phyloP scores from a whole-genome alignment of 805 yeast species.

The Osmozyma mogii region DNA sequence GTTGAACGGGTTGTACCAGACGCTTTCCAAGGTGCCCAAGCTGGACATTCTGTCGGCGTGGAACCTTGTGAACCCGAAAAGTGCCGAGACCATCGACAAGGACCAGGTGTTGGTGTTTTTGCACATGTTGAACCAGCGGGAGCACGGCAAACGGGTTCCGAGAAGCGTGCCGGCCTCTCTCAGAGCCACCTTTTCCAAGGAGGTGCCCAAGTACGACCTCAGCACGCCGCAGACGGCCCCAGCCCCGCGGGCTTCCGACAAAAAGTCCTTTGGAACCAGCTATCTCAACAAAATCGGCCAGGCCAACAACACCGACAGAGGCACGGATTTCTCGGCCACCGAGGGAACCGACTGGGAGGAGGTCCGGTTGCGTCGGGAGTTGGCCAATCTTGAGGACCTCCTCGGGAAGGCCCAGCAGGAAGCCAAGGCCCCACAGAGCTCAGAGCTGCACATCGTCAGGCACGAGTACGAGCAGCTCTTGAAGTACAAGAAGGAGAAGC shows the following conservation, averaged over 20 bases:
- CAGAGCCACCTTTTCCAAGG: slow-evolving; percentile 86
- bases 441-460: slow-evolving; percentile 24
- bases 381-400: slow-evolving; percentile 65
- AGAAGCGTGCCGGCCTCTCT: slow-evolving; percentile 90
- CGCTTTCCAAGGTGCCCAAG: slow-evolving; percentile 67
- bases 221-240: slow-evolving; percentile 14
- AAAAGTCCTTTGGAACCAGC: slow-evolving; percentile 42
- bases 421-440: slow-evolving; percentile 3
- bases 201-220: slow-evolving; percentile 64
- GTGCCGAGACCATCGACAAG: slow-evolving; percentile 79
- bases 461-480: slow-evolving; percentile 78
- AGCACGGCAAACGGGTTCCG: slow-evolving; percentile 78
- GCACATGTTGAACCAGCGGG: slow-evolving; percentile 87
- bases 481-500: slow-evolving; percentile 63
- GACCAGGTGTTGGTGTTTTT: slow-evolving; percentile 87
- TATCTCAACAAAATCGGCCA: slow-evolving; percentile 52
- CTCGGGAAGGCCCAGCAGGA: slow-evolving; percentile 41
- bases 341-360: slow-evolving; percentile 92
- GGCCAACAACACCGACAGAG: slow-evolving; percentile 34
- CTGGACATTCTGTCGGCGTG: slow-evolving; percentile 86
- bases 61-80: slow-evolving; percentile 90
- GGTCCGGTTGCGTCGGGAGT: slow-evolving; percentile 71
- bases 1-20: slow-evolving; percentile 57
- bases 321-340: slow-evolving; percentile 66
- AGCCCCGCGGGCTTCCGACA: slow-evolving; percentile 13